Percentiles rank a stretch among this genome's conserved stretches.
These are phyloP conservation scores for Phytophthora kernoviae DNA, from an alignment of 352 stramenopile species.

Conservation along the genomic window DNA sequence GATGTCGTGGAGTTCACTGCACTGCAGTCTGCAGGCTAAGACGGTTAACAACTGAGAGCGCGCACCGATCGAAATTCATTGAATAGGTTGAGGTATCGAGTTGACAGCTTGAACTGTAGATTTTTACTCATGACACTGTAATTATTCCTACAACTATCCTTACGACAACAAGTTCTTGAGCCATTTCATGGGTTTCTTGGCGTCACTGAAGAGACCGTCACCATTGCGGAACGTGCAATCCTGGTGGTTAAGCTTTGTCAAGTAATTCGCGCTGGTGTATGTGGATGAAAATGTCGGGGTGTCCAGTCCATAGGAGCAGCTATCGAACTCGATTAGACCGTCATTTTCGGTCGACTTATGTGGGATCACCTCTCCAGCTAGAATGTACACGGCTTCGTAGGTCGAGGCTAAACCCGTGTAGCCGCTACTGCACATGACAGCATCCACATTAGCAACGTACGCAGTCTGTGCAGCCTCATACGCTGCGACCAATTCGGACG, in stretches of 20 bases:
- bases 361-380: slow-evolving; percentile 14
- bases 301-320: slow-evolving; percentile 42
- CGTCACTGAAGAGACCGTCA: slow-evolving; percentile 42
- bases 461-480: slow-evolving; percentile 22
- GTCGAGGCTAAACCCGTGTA: slow-evolving; percentile 22
- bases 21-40: too few relatives aligned
- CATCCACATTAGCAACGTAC: slow-evolving; percentile 17
- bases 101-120: too few relatives aligned
- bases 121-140: too few relatives aligned
- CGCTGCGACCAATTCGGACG: slow-evolving; percentile 2
- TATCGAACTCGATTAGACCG: slow-evolving; percentile 43
- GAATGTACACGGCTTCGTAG: slow-evolving; percentile 11
- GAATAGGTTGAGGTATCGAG: too few relatives aligned
- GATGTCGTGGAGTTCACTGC: too few relatives aligned
- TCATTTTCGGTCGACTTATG: slow-evolving; percentile 35
- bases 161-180: slow-evolving; percentile 50
- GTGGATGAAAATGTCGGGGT: slow-evolving; percentile 19
- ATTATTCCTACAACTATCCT: too few relatives aligned
- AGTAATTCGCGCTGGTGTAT: slow-evolving; percentile 46
- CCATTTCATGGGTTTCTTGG: slow-evolving; percentile 64
- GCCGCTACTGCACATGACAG: slow-evolving; percentile 32
- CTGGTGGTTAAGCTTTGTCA: slow-evolving; percentile 52
- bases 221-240: slow-evolving; percentile 54
- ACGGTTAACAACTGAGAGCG: too few relatives aligned
- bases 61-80: too few relatives aligned